phyloP scores from a whole-genome alignment of 2,329 filamentous ascomycete species.

The Venturia nashicola region DNA sequence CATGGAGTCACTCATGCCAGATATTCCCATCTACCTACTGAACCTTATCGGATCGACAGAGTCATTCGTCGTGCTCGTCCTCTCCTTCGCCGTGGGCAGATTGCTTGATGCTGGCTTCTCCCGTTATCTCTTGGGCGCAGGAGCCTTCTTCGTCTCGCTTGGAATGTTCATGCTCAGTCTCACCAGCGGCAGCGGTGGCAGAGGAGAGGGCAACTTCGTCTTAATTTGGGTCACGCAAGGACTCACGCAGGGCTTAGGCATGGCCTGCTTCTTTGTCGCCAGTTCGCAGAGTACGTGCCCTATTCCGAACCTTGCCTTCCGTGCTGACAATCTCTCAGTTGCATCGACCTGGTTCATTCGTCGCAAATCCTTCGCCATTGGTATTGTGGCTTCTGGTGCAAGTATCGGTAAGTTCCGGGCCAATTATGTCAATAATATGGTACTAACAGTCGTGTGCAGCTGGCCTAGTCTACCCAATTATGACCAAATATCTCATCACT shows the following conservation, averaged over 20 bases:
- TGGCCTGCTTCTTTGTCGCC: conserved; percentile 41
- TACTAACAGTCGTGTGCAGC: conserved; percentile 15
- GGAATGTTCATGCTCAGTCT: conserved; percentile 25
- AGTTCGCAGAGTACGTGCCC: conserved; percentile 35
- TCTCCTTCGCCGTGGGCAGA: conserved; percentile 35
- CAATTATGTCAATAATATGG: neutral
- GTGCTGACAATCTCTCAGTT: conserved; percentile 21
- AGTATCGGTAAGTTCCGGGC: conserved; percentile 25
- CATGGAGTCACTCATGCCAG: conserved; percentile 30
- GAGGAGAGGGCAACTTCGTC: conserved; percentile 26
- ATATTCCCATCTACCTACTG: conserved; percentile 27
- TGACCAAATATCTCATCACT: conserved; percentile 32
- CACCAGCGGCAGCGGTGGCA: conserved; percentile 23
- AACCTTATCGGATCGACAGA: conserved; percentile 37
- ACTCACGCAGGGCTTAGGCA: conserved; percentile 34
- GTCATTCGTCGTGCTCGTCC: conserved; percentile 32
- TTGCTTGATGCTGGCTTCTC: conserved; percentile 36
- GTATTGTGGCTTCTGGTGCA: conserved; percentile 38
- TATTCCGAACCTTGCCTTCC: conserved; percentile 1
- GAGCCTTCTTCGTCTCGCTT: conserved; percentile 29
- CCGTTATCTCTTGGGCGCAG: conserved; percentile 27
- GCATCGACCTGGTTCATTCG: conserved; percentile 37
- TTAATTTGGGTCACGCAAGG: conserved; percentile 36
- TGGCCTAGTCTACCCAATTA: conserved; percentile 34
- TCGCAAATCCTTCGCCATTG: conserved; percentile 35